Conservation (phyloP, 305 asterid genomes). For the Fraxinus xanthoxyloides region DNA sequence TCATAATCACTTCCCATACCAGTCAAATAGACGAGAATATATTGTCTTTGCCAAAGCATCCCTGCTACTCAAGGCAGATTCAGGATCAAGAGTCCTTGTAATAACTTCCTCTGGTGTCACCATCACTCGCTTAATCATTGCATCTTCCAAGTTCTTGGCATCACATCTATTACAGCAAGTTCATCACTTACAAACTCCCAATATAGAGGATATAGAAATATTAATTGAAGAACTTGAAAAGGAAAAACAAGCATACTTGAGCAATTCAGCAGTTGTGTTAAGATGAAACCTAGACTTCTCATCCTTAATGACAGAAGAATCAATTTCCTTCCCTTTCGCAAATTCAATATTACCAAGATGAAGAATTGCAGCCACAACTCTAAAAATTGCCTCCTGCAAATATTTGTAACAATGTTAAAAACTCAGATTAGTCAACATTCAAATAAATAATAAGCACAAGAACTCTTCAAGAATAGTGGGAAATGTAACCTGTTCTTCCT, state of each 20-base stretch:
- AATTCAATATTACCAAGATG: conserved; percentile 79
- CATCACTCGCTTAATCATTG: conserved; percentile 78
- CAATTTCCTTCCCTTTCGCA: conserved; percentile 62
- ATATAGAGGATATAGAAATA: not conserved
- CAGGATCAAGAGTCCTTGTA: conserved; percentile 73
- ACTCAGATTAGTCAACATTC: not conserved
- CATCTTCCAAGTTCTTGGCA: conserved; percentile 60
- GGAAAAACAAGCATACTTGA: conserved; percentile 43
- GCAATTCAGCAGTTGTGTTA: conserved; percentile 65
- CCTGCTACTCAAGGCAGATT: conserved; percentile 65
- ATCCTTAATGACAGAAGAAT: conserved; percentile 66
- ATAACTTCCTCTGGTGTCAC: conserved; percentile 89
- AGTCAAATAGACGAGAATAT: conserved; percentile 80
- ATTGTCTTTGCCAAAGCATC: conserved; percentile 78
- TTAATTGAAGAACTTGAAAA: not conserved
- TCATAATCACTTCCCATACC: conserved; percentile 34
- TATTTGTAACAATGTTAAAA: not conserved
- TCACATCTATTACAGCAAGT: conserved; percentile 51
- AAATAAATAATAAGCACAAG: not conserved
- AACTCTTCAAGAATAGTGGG: not conserved
- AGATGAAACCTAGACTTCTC: conserved; percentile 73
- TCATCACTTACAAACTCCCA: not conserved
- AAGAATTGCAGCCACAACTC: conserved; percentile 78
- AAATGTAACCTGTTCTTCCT: conserved; percentile 27
- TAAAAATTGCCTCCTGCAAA: conserved; percentile 76